A percentile compares a stretch with the other conserved stretches of the same genome.
phyloP scores from a whole-genome alignment of 257 asterid species.

The Plantago elongata region DNA sequence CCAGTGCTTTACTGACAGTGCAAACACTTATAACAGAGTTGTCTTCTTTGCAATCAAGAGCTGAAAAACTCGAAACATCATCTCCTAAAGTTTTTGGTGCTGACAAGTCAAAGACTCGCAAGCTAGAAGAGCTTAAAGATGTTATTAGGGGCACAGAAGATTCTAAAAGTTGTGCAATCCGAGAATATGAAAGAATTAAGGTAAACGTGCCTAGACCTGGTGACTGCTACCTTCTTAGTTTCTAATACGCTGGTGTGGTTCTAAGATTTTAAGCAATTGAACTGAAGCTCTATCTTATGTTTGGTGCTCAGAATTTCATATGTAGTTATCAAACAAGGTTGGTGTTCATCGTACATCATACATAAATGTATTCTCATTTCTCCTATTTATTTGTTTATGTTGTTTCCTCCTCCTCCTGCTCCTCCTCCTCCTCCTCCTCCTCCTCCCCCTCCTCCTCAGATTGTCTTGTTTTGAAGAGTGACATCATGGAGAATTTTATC shows the following conservation, averaged over 20 bases:
- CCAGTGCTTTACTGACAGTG: conserved; percentile 86
- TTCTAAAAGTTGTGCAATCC: conserved; percentile 74
- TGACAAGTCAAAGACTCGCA: conserved; percentile 69
- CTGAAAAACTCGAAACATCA: conserved; percentile 74
- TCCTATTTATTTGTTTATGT: too few species aligned
- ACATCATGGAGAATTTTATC: too few species aligned
- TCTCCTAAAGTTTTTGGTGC: conserved; percentile 76
- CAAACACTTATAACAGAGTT: conserved; percentile 91
- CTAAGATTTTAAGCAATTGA: conserved; percentile 11
- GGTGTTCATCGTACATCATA: too few species aligned
- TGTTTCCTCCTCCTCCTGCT: neutral
- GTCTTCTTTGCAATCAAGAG: conserved; percentile 71
- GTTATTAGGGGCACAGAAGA: conserved; percentile 83
- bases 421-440: too few species aligned
- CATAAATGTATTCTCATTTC: too few species aligned
- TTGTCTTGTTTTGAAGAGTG: neutral
- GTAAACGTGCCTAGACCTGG: conserved; percentile 29
- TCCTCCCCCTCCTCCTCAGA: too few species aligned
- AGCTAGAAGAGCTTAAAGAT: conserved; percentile 67
- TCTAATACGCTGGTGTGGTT: neutral
- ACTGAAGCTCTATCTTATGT: too few species aligned
- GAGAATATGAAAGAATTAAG: conserved; percentile 88
- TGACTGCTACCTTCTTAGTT: conserved; percentile 20
- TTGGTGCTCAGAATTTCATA: too few species aligned
- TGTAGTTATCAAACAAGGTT: neutral